These are phyloP conservation scores for Claviceps sp. DNA, from an alignment of 2,329 filamentous ascomycete genomes.

Conservation along the genomic window DNA sequence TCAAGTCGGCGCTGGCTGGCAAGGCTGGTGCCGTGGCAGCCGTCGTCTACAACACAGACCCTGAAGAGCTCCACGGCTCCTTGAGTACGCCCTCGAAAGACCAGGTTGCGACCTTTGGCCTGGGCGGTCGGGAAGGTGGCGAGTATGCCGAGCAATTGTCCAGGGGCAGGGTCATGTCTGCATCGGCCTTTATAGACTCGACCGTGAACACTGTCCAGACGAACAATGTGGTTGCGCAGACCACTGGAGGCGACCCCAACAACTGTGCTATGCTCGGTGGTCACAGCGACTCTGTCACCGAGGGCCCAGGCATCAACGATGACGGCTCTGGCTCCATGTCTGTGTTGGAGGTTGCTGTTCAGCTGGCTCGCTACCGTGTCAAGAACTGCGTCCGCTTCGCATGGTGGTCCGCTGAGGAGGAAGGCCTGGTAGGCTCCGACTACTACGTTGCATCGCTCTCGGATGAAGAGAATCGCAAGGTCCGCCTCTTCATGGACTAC, in stretches of 20 bases:
- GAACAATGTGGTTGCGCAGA: constrained; percentile 51
- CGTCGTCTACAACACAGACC: constrained; percentile 61
- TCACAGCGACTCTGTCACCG: constrained; percentile 49
- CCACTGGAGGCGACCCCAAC: constrained; percentile 41
- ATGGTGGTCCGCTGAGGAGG: constrained; percentile 57
- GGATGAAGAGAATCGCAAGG: constrained; percentile 44
- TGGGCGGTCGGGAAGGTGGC: constrained; percentile 45
- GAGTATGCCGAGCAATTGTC: constrained; percentile 41
- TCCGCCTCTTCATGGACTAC: constrained; percentile 56
- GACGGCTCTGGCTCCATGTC: constrained; percentile 56
- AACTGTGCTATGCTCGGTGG: constrained; percentile 55
- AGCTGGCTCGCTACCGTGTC: constrained; percentile 42
- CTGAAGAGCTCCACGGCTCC: constrained; percentile 51
- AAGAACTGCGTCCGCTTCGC: constrained; percentile 55
- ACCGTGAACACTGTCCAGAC: constrained; percentile 40
- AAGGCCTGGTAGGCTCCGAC: constrained; percentile 50
- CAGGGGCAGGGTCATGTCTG: constrained; percentile 33
- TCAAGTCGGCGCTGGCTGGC: constrained; percentile 56
- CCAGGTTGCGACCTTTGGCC: constrained; percentile 55
- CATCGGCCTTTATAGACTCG: constrained; percentile 47
- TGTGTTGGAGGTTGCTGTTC: constrained; percentile 48
- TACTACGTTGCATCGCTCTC: constrained; percentile 45
- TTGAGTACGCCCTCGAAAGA: constrained; percentile 46
- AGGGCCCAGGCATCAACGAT: constrained; percentile 64
- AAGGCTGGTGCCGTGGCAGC: constrained; percentile 57